These are phyloP conservation scores for Vigna nakashimae DNA, from an alignment of 306 rosid species.

Conservation along the genomic window DNA sequence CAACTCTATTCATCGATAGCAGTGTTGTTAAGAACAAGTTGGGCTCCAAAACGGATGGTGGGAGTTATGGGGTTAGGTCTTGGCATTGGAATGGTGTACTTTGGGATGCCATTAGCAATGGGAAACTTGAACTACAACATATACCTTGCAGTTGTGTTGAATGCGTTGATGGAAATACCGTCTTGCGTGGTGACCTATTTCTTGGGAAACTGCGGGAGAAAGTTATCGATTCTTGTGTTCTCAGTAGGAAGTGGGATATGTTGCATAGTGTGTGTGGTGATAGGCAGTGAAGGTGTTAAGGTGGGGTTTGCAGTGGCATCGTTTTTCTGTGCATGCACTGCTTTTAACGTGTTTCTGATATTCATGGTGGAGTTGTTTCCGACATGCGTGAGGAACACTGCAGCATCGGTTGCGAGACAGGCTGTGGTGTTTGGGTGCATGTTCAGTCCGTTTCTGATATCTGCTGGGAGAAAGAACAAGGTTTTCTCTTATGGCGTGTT, in stretches of 20 bases:
- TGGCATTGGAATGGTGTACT: slow-evolving; percentile 58
- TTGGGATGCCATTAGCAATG: slow-evolving; percentile 55
- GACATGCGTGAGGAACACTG: slow-evolving; percentile 59
- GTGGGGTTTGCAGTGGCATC: slow-evolving; percentile 46
- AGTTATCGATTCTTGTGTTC: slow-evolving; percentile 32
- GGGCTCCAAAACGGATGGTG: slow-evolving; percentile 35
- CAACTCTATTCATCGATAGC: slow-evolving; percentile 33
- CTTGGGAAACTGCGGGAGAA: slow-evolving; percentile 31
- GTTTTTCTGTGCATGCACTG: slow-evolving; percentile 43
- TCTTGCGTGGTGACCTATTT: slow-evolving; percentile 40
- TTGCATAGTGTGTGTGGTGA: slow-evolving; percentile 38
- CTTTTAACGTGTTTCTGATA: slow-evolving; percentile 47
- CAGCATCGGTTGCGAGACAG: slow-evolving; percentile 52
- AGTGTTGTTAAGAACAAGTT: slow-evolving; percentile 31
- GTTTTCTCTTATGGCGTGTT: slow-evolving; percentile 40
- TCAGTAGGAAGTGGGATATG: slow-evolving; percentile 38
- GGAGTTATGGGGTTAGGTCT: slow-evolving; percentile 39
- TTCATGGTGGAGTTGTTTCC: slow-evolving; percentile 57
- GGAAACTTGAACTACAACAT: slow-evolving; percentile 53
- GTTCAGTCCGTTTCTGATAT: slow-evolving; percentile 36
- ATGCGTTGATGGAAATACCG: slow-evolving; percentile 53
- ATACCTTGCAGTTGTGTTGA: slow-evolving; percentile 48
- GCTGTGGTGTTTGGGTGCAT: slow-evolving; percentile 43
- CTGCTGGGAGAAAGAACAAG: slow-evolving; percentile 46
- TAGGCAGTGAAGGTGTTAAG: neutral